phyloP scores from a whole-genome alignment of 2,329 filamentous ascomycete genomes.

The Lithohypha guttulata region DNA sequence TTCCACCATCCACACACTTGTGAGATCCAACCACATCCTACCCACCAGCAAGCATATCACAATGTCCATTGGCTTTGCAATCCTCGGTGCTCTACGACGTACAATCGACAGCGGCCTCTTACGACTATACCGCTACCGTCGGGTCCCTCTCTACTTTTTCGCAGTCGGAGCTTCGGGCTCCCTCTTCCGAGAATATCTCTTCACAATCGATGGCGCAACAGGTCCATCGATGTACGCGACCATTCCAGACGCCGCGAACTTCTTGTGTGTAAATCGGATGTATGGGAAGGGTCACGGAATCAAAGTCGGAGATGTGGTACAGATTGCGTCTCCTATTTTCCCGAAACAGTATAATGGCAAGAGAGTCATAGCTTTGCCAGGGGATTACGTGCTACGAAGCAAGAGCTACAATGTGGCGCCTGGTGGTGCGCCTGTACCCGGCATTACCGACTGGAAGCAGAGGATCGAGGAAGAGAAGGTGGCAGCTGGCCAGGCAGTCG shows the following conservation, averaged over 20 bases:
- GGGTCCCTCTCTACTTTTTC: background rate
- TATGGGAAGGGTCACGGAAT: conserved; percentile 58
- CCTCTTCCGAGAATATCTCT: background rate
- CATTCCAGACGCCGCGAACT: conserved; percentile 56
- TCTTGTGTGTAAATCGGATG: conserved; percentile 52
- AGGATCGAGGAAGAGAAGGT: conserved; percentile 11
- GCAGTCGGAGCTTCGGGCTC: background rate
- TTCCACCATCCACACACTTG: too few species aligned
- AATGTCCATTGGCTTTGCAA: too few species aligned
- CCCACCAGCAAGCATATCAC: too few species aligned
- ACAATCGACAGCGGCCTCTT: background rate
- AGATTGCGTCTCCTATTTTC: conserved; percentile 63
- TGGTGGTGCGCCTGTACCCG: conserved; percentile 13
- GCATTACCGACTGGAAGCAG: conserved; percentile 17
- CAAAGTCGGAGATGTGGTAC: conserved; percentile 72
- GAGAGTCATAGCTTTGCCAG: conserved; percentile 64
- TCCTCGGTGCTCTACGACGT: too few species aligned
- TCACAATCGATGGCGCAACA: background rate
- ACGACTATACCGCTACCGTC: background rate
- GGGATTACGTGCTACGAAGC: conserved; percentile 42
- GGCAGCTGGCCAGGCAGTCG: background rate
- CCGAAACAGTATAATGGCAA: conserved; percentile 57
- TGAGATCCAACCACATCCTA: too few species aligned
- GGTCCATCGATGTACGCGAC: conserved; percentile 89
- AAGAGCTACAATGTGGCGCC: conserved; percentile 19